These are phyloP conservation scores for Massariosphaeria phaeospora DNA, from an alignment of 495 filamentous ascomycete genomes.

Conservation along the genomic window DNA sequence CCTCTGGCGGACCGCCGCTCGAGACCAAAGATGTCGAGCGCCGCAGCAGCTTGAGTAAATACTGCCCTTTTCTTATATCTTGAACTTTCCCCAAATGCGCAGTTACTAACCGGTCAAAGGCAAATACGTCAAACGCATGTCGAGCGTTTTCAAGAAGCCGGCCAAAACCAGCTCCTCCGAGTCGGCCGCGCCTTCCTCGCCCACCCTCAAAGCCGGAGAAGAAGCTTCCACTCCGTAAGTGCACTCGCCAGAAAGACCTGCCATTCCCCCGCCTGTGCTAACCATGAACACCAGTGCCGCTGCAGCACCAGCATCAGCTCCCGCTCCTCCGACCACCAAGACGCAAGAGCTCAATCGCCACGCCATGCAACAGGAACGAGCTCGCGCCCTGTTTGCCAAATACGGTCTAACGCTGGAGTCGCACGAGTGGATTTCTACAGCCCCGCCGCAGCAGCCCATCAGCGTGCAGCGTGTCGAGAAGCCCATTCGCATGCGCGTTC, in stretches of 20 bases:
- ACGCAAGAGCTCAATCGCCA: conserved; percentile 19
- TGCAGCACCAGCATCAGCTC: neutral
- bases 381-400: conserved; percentile 65
- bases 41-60: conserved; percentile 25
- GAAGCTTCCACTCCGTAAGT: neutral
- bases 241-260: neutral
- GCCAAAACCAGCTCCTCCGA: conserved; percentile 8
- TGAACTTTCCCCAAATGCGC: too few relatives aligned
- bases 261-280: neutral
- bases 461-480: conserved; percentile 73
- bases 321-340: neutral
- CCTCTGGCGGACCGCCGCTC: neutral
- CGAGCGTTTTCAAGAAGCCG: conserved; percentile 29
- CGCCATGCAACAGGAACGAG: conserved; percentile 51
- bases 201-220: neutral
- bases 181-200: conserved; percentile 13
- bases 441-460: conserved; percentile 41
- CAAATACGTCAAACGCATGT: conserved; percentile 33
- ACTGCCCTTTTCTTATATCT: too few relatives aligned
- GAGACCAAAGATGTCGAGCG: conserved; percentile 6
- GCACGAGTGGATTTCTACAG: conserved; percentile 53
- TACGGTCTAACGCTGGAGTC: conserved; percentile 68
- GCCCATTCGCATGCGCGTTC: conserved; percentile 86
- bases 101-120: too few relatives aligned
- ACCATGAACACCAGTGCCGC: neutral